Evolutionary conservation across 1,284 basidiomycete species (phyloP).

Genomic region (Leccinum angustisporum): DNA sequence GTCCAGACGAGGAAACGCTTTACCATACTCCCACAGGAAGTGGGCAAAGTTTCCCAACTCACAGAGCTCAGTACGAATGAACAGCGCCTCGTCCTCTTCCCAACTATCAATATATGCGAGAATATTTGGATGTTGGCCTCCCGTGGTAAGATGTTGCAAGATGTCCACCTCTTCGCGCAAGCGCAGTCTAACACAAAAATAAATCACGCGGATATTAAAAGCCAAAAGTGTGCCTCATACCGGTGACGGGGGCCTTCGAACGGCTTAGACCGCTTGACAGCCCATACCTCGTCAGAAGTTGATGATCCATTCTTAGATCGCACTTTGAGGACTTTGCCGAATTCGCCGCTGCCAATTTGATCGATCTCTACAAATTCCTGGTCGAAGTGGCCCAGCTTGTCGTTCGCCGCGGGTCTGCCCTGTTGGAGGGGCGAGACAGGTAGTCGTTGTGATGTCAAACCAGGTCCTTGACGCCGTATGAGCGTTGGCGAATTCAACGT

Average conservation of each 20-base stretch:
- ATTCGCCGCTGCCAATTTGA: conserved; percentile 89
- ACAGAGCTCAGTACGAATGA: conserved; percentile 95
- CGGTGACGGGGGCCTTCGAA: conserved; percentile 91
- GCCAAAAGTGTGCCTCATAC: conserved; percentile 39
- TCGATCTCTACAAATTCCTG: conserved; percentile 80
- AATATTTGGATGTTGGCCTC: conserved; percentile 68
- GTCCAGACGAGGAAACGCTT: conserved; percentile 81
- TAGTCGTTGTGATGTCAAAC: conserved; percentile 19
- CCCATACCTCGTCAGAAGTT: conserved; percentile 59
- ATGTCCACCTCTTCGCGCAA: conserved; percentile 96
- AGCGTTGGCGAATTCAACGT: conserved; percentile 40
- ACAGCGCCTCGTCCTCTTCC: conserved; percentile 92
- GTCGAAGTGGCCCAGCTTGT: conserved; percentile 63
- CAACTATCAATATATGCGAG: conserved; percentile 93
- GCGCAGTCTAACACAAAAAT: conserved; percentile 58
- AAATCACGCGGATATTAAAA: conserved; percentile 14
- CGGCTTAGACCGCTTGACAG: conserved; percentile 93
- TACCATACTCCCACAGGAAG: conserved; percentile 93
- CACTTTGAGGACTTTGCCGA: conserved; percentile 93
- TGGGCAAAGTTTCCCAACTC: conserved; percentile 88
- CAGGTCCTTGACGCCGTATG: conserved; percentile 24
- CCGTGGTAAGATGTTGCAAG: conserved; percentile 67
- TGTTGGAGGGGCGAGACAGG: conserved; percentile 17
- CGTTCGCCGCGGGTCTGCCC: conserved; percentile 12
- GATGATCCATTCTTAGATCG: conserved; percentile 55